Percentiles rank a stretch among this genome's conserved stretches.
Evolutionary conservation across 352 stramenopile species (phyloP).

Genomic region (Globisporangium heterothallicum): DNA sequence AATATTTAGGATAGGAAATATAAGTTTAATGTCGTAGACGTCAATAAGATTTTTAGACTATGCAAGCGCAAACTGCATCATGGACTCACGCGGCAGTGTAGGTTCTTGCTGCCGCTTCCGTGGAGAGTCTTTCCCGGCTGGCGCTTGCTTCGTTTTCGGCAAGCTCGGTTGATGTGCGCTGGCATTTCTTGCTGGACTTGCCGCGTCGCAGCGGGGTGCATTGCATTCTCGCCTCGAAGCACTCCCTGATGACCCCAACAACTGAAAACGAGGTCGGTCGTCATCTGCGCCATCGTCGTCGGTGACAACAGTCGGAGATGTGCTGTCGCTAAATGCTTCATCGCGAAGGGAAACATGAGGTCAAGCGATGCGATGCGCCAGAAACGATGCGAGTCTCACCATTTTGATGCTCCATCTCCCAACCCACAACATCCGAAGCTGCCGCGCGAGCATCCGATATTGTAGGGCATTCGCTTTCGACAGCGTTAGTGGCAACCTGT

Average conservation of each 20-base stretch:
- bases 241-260: slow-evolving; percentile 3
- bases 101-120: background rate
- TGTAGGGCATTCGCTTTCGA: slow-evolving; percentile 1
- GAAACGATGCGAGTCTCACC: background rate
- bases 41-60: slow-evolving; percentile 14
- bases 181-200: background rate
- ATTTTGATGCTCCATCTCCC: slow-evolving; percentile 15
- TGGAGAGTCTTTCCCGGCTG: background rate
- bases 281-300: slow-evolving; percentile 1
- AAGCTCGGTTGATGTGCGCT: background rate
- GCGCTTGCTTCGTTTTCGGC: background rate
- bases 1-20: slow-evolving; percentile 17
- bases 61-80: slow-evolving; percentile 1
- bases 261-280: slow-evolving; percentile 7
- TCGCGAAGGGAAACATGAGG: background rate
- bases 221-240: too few species aligned
- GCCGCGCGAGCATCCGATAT: slow-evolving; percentile 35
- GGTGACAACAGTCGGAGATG: background rate
- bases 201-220: background rate
- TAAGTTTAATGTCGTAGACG: slow-evolving; percentile 16
- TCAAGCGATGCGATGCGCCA: background rate
- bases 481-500: slow-evolving; percentile 3
- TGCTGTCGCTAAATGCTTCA: background rate
- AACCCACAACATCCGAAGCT: slow-evolving; percentile 23
- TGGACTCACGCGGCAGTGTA: slow-evolving; percentile 6